phyloP scores from a whole-genome alignment of 192 early-diverging fungal genomes.

The Coemansia sp. region DNA sequence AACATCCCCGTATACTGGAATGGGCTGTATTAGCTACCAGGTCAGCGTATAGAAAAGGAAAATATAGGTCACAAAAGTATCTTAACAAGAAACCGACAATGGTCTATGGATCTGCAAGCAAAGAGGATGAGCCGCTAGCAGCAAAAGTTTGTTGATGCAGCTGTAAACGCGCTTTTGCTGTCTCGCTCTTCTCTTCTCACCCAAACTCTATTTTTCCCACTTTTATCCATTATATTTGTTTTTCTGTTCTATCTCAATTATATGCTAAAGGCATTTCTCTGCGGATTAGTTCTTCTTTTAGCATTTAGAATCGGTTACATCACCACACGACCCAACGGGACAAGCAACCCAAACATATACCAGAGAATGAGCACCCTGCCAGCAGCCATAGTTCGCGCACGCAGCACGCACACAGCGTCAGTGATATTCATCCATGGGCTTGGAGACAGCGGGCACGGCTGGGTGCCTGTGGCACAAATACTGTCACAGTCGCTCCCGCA shows the following conservation, averaged over 20 bases:
- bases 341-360: neutral
- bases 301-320: neutral
- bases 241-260: conserved; percentile 1
- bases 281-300: neutral
- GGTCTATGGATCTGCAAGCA: neutral
- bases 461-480: conserved; percentile 42
- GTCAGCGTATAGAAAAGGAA: too few relatives aligned
- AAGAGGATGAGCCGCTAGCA: neutral
- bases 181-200: neutral
- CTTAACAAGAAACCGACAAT: neutral
- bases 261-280: neutral
- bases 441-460: conserved; percentile 68
- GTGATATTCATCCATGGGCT: conserved; percentile 82
- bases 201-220: neutral
- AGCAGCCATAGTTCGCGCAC: conserved; percentile 52
- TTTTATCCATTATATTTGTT: neutral
- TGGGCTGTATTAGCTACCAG: too few relatives aligned
- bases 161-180: neutral
- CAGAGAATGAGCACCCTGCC: conserved; percentile 15
- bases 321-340: neutral
- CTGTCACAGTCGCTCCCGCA: conserved; percentile 62
- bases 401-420: conserved; percentile 70
- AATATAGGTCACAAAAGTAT: neutral
- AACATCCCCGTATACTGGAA: neutral
- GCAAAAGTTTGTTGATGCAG: neutral